Base-by-base conservation (phyloP, 805 yeast genomes). In the Danielia reshetovae region DNA sequence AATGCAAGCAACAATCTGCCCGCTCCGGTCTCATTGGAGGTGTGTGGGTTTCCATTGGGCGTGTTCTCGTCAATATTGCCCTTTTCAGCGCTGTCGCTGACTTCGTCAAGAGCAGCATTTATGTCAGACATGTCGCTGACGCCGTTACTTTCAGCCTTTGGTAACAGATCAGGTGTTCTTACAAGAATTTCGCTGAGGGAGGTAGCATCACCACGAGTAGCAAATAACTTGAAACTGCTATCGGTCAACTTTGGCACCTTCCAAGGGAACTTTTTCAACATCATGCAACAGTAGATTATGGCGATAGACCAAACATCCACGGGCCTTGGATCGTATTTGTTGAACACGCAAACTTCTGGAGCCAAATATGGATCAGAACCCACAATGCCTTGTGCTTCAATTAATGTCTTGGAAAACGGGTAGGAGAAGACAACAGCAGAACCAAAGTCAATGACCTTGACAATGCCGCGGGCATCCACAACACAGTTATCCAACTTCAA, bases 271-370 rank as follows among this genome's bases (percentile, higher is more conserved):
- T 87, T 84, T 54, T 86, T 82, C 57, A 88, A 68, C 39, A 85
- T 76, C 96, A 88, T 87, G 65, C 96, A 88, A 47, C 95, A 85
- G 60, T 84, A 85, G 31, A 88, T 85, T 40, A 88, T 86, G 7
- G 95, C 96, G 22, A 79, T 79, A 5, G 95, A 85, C 97, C 97
- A 88, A 29, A 88, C 77, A 63, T 88, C 97, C 5, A 88, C 95
- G 1, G 96, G 95, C 45, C 95, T 73, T 11, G 96, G 96, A 55
- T 85, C 94, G 53, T 88, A 88, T 42, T 81, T 81, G 46, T 77
- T 69, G 55, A 85, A 82, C 7, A 86, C 84, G 43, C 89, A 76
- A 6, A 85, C 95, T 57, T 88, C 97, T 1, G 97, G 97, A 1
- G 96, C 94, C 57, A 88, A 65, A 58, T 84, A 83, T 19, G 97